Conservation (phyloP, 768 basidiomycete species). For the Tricholoma saponaceum region DNA sequence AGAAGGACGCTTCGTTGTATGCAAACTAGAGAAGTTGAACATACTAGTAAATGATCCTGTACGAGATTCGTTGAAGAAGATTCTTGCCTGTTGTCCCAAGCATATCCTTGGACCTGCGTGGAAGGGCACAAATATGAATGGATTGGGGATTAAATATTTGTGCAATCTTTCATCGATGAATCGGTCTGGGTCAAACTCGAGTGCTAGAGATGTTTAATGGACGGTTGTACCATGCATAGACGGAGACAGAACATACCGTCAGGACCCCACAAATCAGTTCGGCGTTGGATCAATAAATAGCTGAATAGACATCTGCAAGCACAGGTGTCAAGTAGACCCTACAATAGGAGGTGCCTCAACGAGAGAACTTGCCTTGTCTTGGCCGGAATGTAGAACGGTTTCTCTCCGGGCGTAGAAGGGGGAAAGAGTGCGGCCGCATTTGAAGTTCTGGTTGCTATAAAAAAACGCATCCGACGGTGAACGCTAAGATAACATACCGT, state of each 20-base stretch:
- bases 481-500: not conserved
- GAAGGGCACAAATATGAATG: conserved; percentile 69
- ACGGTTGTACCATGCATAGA: too few species aligned
- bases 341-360: too few species aligned
- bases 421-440: not conserved
- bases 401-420: not conserved
- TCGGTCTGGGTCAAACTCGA: conserved; percentile 53
- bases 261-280: conserved; percentile 63
- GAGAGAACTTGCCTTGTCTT: not conserved
- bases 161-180: conserved; percentile 56
- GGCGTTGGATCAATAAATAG: conserved; percentile 56
- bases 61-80: not conserved
- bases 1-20: conserved; percentile 55
- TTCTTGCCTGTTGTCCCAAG: conserved; percentile 41
- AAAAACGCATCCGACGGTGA: not conserved
- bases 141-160: conserved; percentile 53
- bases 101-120: conserved; percentile 67
- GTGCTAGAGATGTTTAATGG: conserved; percentile 24
- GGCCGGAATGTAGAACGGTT: not conserved
- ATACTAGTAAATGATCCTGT: too few species aligned
- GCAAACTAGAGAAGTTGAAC: conserved; percentile 30
- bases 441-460: not conserved
- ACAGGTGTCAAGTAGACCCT: too few species aligned
- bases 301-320: conserved; percentile 29
- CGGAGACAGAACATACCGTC: conserved; percentile 36